A percentile compares a stretch with the other conserved stretches of the same genome.
phyloP scores from a whole-genome alignment of 768 basidiomycete species.

The Hebeloma cylindrosporum region DNA sequence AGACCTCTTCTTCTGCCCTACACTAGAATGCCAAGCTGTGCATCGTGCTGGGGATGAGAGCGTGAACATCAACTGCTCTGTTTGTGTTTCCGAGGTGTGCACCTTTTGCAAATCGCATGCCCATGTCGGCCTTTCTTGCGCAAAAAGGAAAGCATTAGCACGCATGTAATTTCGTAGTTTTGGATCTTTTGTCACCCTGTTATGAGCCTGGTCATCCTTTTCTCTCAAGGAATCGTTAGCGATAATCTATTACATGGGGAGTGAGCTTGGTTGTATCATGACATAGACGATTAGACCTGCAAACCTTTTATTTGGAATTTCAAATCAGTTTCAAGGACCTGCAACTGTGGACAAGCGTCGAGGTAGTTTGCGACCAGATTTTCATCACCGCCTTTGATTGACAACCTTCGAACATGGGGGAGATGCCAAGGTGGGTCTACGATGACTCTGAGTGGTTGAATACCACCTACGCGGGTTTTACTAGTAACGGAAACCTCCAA shows the following conservation, averaged over 20 bases:
- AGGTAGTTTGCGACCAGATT: constrained; percentile 6
- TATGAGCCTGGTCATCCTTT: no score
- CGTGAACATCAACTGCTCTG: constrained; percentile 26
- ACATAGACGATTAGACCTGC: neutral
- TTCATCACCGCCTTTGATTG: constrained; percentile 9
- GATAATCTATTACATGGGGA: no score
- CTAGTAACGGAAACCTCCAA: constrained; percentile 15
- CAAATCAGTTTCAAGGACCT: constrained; percentile 6
- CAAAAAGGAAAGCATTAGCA: constrained; percentile 7
- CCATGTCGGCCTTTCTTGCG: constrained; percentile 28
- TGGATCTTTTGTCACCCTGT: no score
- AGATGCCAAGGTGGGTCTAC: constrained; percentile 1
- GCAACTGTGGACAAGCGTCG: neutral
- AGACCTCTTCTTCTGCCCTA: constrained; percentile 56
- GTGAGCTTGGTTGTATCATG: no score
- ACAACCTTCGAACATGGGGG: constrained; percentile 7
- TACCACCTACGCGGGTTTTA: neutral
- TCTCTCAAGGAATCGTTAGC: no score
- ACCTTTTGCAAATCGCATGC: constrained; percentile 27
- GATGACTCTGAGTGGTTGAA: neutral
- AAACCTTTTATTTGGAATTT: neutral
- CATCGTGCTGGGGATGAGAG: constrained; percentile 34
- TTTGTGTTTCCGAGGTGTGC: constrained; percentile 28
- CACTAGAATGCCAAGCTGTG: constrained; percentile 48
- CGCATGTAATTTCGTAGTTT: no score